These are phyloP conservation scores for Pisolithus marmoratus DNA, from an alignment of 768 basidiomycete genomes.

Conservation along the genomic window DNA sequence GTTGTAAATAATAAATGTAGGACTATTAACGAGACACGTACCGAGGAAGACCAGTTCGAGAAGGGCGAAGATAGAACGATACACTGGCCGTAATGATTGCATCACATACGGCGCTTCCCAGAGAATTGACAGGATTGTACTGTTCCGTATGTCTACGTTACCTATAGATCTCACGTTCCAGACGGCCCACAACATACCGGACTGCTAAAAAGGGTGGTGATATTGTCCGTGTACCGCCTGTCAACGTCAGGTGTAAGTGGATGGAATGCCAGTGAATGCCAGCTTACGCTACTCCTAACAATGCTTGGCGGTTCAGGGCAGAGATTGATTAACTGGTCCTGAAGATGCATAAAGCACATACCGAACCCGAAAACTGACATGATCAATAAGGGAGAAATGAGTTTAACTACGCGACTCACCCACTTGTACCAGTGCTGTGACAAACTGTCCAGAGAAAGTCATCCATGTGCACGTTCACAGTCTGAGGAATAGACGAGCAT, in stretches of 20 bases:
- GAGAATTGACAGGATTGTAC: slow-evolving; percentile 5
- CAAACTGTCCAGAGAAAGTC: background rate
- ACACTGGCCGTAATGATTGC: slow-evolving; percentile 12
- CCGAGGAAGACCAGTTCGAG: slow-evolving; percentile 2
- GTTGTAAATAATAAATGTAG: too few relatives aligned
- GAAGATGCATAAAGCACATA: background rate
- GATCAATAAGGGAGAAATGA: background rate
- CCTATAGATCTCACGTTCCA: background rate
- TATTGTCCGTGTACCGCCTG: background rate
- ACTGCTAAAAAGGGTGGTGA: background rate
- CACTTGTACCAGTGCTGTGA: slow-evolving; percentile 8
- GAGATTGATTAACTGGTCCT: background rate
- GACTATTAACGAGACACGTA: background rate
- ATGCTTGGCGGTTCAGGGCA: background rate
- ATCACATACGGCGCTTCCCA: slow-evolving; percentile 17
- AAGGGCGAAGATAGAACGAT: slow-evolving; percentile 11
- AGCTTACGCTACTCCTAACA: background rate
- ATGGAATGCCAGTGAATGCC: background rate
- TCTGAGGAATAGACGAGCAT: background rate
- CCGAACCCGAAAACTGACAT: background rate
- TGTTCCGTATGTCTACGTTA: background rate
- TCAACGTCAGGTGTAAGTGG: background rate
- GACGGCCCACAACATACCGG: background rate
- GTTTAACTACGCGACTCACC: slow-evolving; percentile 1
- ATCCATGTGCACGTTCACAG: background rate